Evolutionary conservation across 805 yeast genomes (phyloP), one percentile per base, ranked within the genome.

Genomic region (Zygotorulaspora sp.): DNA sequence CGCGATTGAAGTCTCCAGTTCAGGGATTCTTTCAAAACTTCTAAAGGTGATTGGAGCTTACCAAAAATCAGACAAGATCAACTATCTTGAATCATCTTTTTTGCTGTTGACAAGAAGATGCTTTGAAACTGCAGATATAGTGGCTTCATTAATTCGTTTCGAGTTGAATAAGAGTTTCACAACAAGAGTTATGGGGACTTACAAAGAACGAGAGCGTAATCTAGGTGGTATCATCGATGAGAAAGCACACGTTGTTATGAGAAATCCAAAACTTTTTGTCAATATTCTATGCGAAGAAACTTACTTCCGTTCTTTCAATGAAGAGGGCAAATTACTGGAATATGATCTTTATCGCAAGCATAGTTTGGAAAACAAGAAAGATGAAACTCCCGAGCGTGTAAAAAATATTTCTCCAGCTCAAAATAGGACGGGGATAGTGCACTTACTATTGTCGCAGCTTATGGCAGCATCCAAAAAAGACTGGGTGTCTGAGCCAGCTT

Each of bases 71-170:
- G 68, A 67, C 12, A 63, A 59, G 31, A 60, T 66, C 2, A 62
- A 63, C 29, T 58, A 61, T 41, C 41, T 78, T 1, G 78, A 77
- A 42, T 63, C 70, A 5, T 57, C 75, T 1, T 65, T 79, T 14
- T 66, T 77, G 1, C 64, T 76, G 9, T 62, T 87, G 22, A 57
- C 80, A 1, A 72, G 96, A 54, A 68, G 83, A 30, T 79, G 88
- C 40, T 77, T 80, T 55, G 97, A 88, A 57, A 72, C 77, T 2
- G 56, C 64, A 0, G 70, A 67, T 0, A 62, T 74, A 9, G 62
- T 86, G 4, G 64, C 67, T 19, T 63, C 64, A 7, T 61, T 73
- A 25, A 74, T 85, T 50, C 49, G 62, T 0, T 63, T 70, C 15
- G 87, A 80, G 39, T 55, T 84, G 8, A 56, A 68, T 3, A 65